phyloP scores from a whole-genome alignment of 257 asterid species.

The Datura wrightii region DNA sequence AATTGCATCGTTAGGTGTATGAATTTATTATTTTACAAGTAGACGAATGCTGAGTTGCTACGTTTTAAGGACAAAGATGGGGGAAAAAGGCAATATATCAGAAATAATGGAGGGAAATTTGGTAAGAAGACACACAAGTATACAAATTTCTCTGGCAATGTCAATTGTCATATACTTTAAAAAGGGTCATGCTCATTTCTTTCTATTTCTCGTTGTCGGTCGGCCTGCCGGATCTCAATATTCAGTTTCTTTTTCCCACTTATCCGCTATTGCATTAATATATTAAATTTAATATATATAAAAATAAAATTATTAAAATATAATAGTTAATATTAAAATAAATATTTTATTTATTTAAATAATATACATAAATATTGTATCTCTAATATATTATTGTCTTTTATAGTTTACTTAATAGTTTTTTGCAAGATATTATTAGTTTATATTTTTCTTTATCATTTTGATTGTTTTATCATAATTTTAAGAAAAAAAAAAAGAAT shows the following conservation, averaged over 20 bases:
- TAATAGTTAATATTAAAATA: no score
- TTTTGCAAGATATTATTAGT: no score
- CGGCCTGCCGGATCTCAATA: neutral
- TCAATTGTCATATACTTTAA: neutral
- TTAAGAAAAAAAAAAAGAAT: no score
- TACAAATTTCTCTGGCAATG: neutral
- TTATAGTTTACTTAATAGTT: no score
- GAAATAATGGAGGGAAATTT: conserved; percentile 27
- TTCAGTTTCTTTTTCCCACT: neutral
- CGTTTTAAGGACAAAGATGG: neutral
- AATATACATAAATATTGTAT: no score
- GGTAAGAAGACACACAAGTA: neutral
- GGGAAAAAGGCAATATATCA: neutral
- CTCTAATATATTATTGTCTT: no score
- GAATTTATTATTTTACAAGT: neutral
- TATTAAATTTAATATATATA: no score
- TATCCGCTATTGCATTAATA: no score
- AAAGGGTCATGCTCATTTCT: neutral
- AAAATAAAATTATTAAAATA: no score
- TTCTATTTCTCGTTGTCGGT: conserved; percentile 9
- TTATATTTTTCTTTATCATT: no score
- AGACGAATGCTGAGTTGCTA: conserved; percentile 22
- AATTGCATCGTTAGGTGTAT: conserved; percentile 17
- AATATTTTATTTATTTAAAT: no score
- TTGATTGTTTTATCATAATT: no score